Conservation (phyloP, 441 rosid species). For the Bocquillonia castaneifolia region DNA sequence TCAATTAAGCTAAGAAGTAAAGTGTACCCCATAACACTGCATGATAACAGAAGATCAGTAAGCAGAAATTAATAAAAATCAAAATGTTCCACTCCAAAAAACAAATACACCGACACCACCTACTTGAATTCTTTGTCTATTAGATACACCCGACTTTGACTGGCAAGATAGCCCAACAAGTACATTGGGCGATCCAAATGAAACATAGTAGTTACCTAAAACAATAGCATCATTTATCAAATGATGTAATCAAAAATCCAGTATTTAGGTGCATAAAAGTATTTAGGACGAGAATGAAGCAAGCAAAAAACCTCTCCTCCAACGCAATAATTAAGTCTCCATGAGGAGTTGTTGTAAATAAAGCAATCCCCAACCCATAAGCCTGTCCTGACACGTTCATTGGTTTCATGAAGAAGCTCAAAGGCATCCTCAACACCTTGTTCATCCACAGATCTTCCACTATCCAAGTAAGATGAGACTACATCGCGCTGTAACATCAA, state of each 20-base stretch:
- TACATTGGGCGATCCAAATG: constrained; percentile 99
- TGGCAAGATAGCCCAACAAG: constrained; percentile 93
- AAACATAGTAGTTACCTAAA: constrained; percentile 92
- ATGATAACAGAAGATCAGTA: constrained; percentile 14
- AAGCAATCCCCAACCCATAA: constrained; percentile 99
- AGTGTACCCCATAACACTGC: constrained; percentile 94
- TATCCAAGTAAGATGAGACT: constrained; percentile 76
- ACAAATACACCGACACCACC: constrained; percentile 27
- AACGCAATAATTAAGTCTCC: constrained; percentile 99
- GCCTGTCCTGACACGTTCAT: constrained; percentile 96
- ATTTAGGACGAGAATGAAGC: constrained; percentile 16
- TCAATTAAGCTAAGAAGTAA: constrained; percentile 96
- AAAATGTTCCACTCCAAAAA: constrained; percentile 9
- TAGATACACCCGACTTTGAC: constrained; percentile 89
- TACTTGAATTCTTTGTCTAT: constrained; percentile 99
- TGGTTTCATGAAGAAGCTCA: constrained; percentile 96
- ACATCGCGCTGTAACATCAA: constrained; percentile 64
- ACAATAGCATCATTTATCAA: constrained; percentile 17
- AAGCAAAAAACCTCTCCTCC: constrained; percentile 83
- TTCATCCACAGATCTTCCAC: constrained; percentile 83
- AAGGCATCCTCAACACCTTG: constrained; percentile 98
- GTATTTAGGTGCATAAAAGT: constrained; percentile 2
- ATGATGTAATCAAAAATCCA: constrained; percentile 13
- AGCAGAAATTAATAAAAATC: constrained; percentile 18
- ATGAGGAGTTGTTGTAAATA: constrained; percentile 87